These are phyloP conservation scores for Encephalitozoon romaleae DNA, from an alignment of 371 early-diverging fungal species.

Conservation along the genomic window DNA sequence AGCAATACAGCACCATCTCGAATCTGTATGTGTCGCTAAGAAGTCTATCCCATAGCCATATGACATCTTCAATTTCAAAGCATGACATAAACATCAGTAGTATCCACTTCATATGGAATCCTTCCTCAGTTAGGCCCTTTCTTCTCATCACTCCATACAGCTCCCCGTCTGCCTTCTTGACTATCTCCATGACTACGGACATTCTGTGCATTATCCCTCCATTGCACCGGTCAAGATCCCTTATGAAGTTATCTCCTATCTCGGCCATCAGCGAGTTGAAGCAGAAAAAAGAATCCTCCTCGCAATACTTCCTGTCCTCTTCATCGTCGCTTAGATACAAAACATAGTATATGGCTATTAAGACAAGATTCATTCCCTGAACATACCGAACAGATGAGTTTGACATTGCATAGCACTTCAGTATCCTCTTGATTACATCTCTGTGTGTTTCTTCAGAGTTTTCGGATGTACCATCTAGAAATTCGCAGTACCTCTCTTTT, in stretches of 20 bases:
- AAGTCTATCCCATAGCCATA: slow-evolving; percentile 60
- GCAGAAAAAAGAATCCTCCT: slow-evolving; percentile 59
- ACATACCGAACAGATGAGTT: slow-evolving; percentile 60
- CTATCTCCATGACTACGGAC: slow-evolving; percentile 37
- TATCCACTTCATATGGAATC: slow-evolving; percentile 59
- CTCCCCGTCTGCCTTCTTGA: slow-evolving; percentile 41
- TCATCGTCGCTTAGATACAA: slow-evolving; percentile 24
- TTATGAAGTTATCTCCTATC: slow-evolving; percentile 55
- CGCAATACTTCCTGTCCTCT: slow-evolving; percentile 47
- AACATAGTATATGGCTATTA: slow-evolving; percentile 59
- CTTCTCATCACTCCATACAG: slow-evolving; percentile 38
- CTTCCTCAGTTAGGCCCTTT: slow-evolving; percentile 32
- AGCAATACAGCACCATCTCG: slow-evolving; percentile 54
- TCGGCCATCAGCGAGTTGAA: slow-evolving; percentile 60
- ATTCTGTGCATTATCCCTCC: slow-evolving; percentile 49
- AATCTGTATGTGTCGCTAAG: slow-evolving; percentile 54
- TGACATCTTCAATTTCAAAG: slow-evolving; percentile 46
- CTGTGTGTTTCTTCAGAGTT: slow-evolving; percentile 10
- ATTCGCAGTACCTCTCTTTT: slow-evolving; percentile 17
- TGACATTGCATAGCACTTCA: slow-evolving; percentile 42
- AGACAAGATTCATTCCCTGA: slow-evolving; percentile 61
- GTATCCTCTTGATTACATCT: slow-evolving; percentile 47
- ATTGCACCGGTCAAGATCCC: slow-evolving; percentile 41
- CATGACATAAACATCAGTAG: slow-evolving; percentile 53
- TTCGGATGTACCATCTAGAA: slow-evolving; percentile 21